Evolutionary conservation across 106 monocot genomes (phyloP).

Genomic region (Dendrobium nobile): DNA sequence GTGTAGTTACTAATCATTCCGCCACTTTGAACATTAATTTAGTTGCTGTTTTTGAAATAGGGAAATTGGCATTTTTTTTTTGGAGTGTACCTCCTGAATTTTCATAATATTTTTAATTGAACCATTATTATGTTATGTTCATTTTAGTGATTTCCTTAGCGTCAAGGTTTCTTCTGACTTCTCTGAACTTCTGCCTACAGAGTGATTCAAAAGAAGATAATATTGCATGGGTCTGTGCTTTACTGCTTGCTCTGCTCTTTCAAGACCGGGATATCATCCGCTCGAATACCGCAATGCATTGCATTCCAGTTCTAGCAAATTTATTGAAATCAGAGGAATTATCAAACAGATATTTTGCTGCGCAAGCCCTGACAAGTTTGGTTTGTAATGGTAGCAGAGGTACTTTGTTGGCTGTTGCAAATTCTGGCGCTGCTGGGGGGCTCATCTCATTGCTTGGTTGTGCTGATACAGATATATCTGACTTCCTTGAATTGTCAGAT

Average conservation of each 20-base stretch:
- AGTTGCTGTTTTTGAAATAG: not conserved
- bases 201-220: slow-evolving; percentile 72
- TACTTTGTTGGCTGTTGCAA: slow-evolving; percentile 80
- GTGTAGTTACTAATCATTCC: not conserved
- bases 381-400: slow-evolving; percentile 80
- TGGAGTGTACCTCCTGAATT: not conserved
- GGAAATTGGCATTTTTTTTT: not conserved
- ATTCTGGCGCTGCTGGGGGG: slow-evolving; percentile 73
- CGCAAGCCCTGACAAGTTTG: slow-evolving; percentile 84
- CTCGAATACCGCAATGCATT: slow-evolving; percentile 48
- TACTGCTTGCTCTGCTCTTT: slow-evolving; percentile 79
- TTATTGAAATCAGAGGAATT: slow-evolving; percentile 80
- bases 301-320: slow-evolving; percentile 82
- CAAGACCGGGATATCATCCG: slow-evolving; percentile 70
- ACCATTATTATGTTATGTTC: not conserved
- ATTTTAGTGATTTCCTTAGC: not conserved
- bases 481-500: slow-evolving; percentile 69
- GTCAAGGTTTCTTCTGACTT: not conserved
- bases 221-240: slow-evolving; percentile 77
- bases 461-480: slow-evolving; percentile 82
- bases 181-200: slow-evolving; percentile 25
- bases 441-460: slow-evolving; percentile 93
- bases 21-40: not conserved
- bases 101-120: not conserved
- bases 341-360: slow-evolving; percentile 83